Conservation (phyloP, 805 yeast genomes). For the Vanderwaltozyma polyspora region DNA sequence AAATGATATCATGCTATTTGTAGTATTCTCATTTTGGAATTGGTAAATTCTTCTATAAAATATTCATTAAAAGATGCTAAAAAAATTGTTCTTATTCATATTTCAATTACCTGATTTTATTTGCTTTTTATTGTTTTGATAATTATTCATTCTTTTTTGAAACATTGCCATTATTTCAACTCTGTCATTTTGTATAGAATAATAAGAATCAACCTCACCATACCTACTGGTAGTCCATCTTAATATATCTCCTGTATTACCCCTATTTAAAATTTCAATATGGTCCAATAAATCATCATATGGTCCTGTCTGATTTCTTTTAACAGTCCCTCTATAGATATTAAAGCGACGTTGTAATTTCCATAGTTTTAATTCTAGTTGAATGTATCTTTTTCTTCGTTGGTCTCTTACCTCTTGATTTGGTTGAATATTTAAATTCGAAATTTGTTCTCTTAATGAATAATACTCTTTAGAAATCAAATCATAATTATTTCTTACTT, state of each 20-base stretch:
- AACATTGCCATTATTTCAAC: constrained; percentile 13
- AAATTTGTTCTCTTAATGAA: constrained; percentile 16
- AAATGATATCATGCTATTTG: not conserved
- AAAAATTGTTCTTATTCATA: no score
- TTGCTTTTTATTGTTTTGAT: no score
- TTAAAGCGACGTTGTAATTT: constrained; percentile 17
- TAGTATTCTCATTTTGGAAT: no score
- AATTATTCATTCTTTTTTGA: constrained; percentile 3
- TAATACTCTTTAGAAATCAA: constrained; percentile 23
- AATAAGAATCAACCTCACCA: constrained; percentile 23
- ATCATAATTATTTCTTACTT: constrained; percentile 8
- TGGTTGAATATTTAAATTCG: constrained; percentile 1
- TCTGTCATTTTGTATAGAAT: constrained; percentile 16
- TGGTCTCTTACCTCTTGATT: not conserved
- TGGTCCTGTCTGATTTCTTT: constrained; percentile 10
- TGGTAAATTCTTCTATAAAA: no score
- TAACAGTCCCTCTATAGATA: constrained; percentile 9
- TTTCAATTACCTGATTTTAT: no score
- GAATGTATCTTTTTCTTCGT: constrained; percentile 8
- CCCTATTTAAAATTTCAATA: constrained; percentile 15
- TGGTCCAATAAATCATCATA: constrained; percentile 17
- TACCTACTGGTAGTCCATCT: constrained; percentile 26
- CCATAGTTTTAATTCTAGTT: constrained; percentile 15
- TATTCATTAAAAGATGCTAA: no score
- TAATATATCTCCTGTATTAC: constrained; percentile 19